Evolutionary conservation across 345 rosid species (phyloP).

Genomic region (Anacardium occidentale): DNA sequence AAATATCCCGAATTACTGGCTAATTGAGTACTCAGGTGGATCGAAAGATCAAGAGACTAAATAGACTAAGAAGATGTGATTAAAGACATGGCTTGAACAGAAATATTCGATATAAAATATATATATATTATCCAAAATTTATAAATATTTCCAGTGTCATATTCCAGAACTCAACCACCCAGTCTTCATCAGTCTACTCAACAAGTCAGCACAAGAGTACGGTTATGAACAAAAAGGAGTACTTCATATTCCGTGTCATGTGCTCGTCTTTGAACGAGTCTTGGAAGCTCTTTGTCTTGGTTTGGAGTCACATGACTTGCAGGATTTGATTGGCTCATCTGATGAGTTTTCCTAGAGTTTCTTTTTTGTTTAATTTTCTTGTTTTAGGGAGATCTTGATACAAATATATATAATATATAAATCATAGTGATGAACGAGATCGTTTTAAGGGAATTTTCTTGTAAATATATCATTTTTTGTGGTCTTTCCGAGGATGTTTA

Average conservation of each 20-base stretch:
- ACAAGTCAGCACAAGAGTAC: constrained; percentile 86
- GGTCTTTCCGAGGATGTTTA: neutral
- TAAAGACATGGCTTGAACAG: too few relatives aligned
- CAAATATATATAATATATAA: neutral
- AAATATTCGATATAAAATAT: too few relatives aligned
- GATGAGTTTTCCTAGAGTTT: constrained; percentile 1
- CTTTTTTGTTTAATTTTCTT: neutral
- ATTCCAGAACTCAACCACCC: constrained; percentile 96
- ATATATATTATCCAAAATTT: too few relatives aligned
- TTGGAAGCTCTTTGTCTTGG: constrained; percentile 88
- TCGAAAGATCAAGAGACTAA: too few relatives aligned
- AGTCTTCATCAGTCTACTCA: constrained; percentile 61
- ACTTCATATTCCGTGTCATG: constrained; percentile 86
- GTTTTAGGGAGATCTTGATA: neutral
- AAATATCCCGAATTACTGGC: too few relatives aligned
- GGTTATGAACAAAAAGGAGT: constrained; percentile 96
- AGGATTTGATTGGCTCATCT: constrained; percentile 35
- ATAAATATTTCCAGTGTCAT: too few relatives aligned
- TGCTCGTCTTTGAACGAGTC: constrained; percentile 68
- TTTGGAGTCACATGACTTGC: constrained; percentile 48
- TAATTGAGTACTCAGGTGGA: too few relatives aligned
- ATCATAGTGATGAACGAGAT: neutral
- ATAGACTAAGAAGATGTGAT: too few relatives aligned
- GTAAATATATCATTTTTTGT: neutral
- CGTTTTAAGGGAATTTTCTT: neutral